Base-by-base conservation (phyloP, 2,329 filamentous ascomycete genomes). In the Pseudogymnoascus pannorum region DNA sequence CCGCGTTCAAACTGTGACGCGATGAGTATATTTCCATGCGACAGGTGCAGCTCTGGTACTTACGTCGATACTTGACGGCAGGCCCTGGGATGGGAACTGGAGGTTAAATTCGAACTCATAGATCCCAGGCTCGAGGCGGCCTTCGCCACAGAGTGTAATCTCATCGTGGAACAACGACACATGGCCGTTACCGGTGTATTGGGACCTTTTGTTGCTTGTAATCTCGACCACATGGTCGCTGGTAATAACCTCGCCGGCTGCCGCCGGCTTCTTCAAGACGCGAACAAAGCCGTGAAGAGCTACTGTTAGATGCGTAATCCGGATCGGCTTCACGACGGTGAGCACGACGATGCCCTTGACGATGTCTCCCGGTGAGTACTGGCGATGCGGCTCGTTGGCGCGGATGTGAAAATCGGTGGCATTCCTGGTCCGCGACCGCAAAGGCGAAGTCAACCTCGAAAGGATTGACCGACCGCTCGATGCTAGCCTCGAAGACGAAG, bases 11-110 rank as follows among this genome's bases (percentile, higher is more conserved):
- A 99, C 92, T 97, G 60, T 51, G 26, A 48, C 42, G 33, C 40
- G 26, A 33, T 54, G 14, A 60, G 36, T 60, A 22, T 35, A n/a
- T 44, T 57, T 20, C 26, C 40, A 12, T 26, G 22, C 31, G 36
- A 11, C 31, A 58, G 22, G 31, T 20, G 36, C 18, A 20, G 33
- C 44, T 42, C 57, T n/a, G 12, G 57, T 40, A 79, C 89, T 71
- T 82, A 97, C 93, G 76, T 96, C 92, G 71, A 99, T 93, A 73
- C 93, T 97, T 75, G 91, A 96, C n/a, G 90, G 90, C 62, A 94
- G 75, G 4, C 82, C 83, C 67, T 85, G 82, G 58, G 81, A 78
- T 2, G 88, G 87, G 66, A 91, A 90, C 61, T 87, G 77, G 64
- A 91, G 75, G 68, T 90, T 85, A 67, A 91, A 91, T 63, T 88